These are phyloP conservation scores for Ophiostoma novo-ulmi DNA, from an alignment of 2,329 filamentous ascomycete species.

Conservation along the genomic window DNA sequence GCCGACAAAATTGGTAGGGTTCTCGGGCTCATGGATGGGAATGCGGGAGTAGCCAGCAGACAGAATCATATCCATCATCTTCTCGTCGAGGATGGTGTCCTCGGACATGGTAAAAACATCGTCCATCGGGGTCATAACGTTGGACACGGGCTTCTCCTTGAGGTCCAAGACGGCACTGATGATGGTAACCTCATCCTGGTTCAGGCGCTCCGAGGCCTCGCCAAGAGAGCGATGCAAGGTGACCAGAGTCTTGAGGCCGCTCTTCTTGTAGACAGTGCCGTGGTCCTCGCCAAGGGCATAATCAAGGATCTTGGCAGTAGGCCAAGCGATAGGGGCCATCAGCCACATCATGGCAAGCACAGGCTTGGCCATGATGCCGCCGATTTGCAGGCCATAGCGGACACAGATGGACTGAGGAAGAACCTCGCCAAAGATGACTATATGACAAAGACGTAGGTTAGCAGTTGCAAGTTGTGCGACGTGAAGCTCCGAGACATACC, in stretches of 20 bases:
- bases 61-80: constrained; percentile 89
- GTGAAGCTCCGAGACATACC: constrained; percentile 51
- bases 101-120: constrained; percentile 97
- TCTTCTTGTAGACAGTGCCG: constrained; percentile 96
- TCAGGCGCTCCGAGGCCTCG: constrained; percentile 78
- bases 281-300: constrained; percentile 90
- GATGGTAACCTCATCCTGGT: constrained; percentile 97
- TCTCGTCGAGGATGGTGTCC: constrained; percentile 85
- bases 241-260: constrained; percentile 90
- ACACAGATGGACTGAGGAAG: constrained; percentile 95
- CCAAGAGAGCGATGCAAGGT: constrained; percentile 90
- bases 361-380: constrained; percentile 84
- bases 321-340: constrained; percentile 84
- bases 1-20: constrained; percentile 82
- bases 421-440: constrained; percentile 97
- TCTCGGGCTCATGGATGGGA: constrained; percentile 83
- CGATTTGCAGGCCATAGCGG: constrained; percentile 90
- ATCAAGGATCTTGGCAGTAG: constrained; percentile 91
- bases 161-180: constrained; percentile 94
- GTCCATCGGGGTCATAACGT: constrained; percentile 97
- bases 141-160: constrained; percentile 90
- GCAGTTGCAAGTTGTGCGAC: not conserved
- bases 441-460: constrained; percentile 15
- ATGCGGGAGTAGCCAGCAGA: constrained; percentile 94
- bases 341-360: constrained; percentile 89